phyloP scores from a whole-genome alignment of 331 rosid species.

The Acacia concinna region DNA sequence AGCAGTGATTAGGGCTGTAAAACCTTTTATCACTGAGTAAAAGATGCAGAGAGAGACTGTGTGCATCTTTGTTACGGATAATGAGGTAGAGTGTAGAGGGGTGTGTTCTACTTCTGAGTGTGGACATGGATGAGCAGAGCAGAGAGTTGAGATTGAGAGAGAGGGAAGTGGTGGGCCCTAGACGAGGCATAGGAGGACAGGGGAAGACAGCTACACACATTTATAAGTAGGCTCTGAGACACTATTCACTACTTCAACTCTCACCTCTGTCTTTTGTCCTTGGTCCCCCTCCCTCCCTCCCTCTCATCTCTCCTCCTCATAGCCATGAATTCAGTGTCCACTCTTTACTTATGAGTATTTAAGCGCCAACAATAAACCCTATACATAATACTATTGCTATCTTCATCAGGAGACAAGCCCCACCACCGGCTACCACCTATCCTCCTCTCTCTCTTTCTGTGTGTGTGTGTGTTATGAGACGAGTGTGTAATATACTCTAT shows the following conservation, averaged over 20 bases:
- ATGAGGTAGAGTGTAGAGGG: no score
- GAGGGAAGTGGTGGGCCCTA: constrained; percentile 34
- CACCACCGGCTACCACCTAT: not conserved
- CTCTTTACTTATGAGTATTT: no score
- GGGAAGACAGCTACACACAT: constrained; percentile 53
- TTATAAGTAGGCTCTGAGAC: constrained; percentile 28
- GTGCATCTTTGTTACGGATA: not conserved
- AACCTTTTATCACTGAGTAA: constrained; percentile 2
- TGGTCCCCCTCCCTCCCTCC: not conserved
- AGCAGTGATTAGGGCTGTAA: not conserved
- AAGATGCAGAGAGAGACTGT: not conserved
- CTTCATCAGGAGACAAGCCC: constrained; percentile 10
- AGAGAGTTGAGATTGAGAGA: no score
- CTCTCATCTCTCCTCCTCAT: constrained; percentile 22
- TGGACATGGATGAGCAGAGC: not conserved
- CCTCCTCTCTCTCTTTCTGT: not conserved
- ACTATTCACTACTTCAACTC: constrained; percentile 30
- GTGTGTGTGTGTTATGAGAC: not conserved
- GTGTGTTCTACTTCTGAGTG: no score
- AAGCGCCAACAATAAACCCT: not conserved
- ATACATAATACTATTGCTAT: not conserved
- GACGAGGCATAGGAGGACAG: constrained; percentile 32
- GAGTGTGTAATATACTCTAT: no score
- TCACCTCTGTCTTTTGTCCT: constrained; percentile 46
- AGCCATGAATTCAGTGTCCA: constrained; percentile 72